A percentile compares a stretch with the other conserved stretches of the same genome.
Evolutionary conservation across 768 basidiomycete genomes (phyloP).

Genomic region (Xerocomus spinulosus): DNA sequence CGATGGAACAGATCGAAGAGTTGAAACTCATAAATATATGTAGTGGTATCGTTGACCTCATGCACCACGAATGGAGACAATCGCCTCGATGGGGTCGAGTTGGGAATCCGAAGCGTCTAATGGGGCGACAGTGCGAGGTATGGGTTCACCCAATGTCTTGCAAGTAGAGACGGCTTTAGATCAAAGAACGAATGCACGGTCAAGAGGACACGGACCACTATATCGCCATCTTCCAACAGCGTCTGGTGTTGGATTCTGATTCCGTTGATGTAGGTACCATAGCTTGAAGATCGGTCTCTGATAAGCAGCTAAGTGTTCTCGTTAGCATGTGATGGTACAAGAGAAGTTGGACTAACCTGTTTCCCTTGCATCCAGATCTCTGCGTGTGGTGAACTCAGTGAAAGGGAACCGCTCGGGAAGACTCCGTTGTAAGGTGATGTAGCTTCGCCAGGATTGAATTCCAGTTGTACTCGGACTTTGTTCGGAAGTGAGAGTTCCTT

Average conservation of each 20-base stretch:
- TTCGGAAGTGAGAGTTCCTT: constrained; percentile 35
- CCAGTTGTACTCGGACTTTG: constrained; percentile 32
- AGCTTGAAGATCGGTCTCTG: constrained; percentile 42
- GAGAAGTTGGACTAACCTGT: constrained; percentile 30
- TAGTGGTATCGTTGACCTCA: constrained; percentile 5
- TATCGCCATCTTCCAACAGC: constrained; percentile 39
- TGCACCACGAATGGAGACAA: constrained; percentile 34
- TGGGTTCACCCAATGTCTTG: constrained; percentile 39
- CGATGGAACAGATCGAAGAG: neutral
- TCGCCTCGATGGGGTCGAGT: constrained; percentile 42
- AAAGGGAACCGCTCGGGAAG: constrained; percentile 37
- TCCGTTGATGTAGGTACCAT: constrained; percentile 49
- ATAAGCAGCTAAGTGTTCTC: constrained; percentile 37
- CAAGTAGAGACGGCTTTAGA: constrained; percentile 10
- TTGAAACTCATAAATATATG: neutral
- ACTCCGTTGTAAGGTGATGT: constrained; percentile 36
- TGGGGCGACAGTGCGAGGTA: constrained; percentile 37
- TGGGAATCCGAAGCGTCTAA: constrained; percentile 40
- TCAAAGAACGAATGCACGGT: neutral
- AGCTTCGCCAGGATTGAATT: constrained; percentile 26
- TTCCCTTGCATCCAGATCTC: constrained; percentile 44
- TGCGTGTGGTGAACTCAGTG: constrained; percentile 41
- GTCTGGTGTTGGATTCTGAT: constrained; percentile 36
- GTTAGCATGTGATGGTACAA: constrained; percentile 9
- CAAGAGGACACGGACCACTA: constrained; percentile 34